These are phyloP conservation scores for Iris pallida DNA, from an alignment of 116 monocot species.

Conservation along the genomic window DNA sequence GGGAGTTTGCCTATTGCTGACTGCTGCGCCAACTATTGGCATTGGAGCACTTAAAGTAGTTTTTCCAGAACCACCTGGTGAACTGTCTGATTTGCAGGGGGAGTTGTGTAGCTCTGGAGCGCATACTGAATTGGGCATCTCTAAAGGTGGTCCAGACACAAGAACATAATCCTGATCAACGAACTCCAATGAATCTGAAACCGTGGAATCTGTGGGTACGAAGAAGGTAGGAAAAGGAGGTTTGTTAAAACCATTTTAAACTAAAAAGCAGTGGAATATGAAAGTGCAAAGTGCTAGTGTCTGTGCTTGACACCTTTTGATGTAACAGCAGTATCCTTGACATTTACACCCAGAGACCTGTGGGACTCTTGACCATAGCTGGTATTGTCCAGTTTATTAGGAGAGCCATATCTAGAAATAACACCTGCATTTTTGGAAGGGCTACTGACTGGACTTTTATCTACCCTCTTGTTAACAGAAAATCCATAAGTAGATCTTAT, in stretches of 20 bases:
- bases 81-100: conserved; percentile 51
- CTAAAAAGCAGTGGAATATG: neutral
- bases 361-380: conserved; percentile 21
- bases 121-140: conserved; percentile 56
- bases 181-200: conserved; percentile 79
- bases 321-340: conserved; percentile 33
- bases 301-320: conserved; percentile 41
- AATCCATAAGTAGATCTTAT: conserved; percentile 53
- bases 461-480: conserved; percentile 28
- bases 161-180: conserved; percentile 90
- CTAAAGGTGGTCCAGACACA: conserved; percentile 66
- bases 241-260: neutral
- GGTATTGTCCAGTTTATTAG: conserved; percentile 17
- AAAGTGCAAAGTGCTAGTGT: conserved; percentile 1
- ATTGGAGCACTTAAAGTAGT: conserved; percentile 68
- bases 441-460: conserved; percentile 28
- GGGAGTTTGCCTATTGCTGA: conserved; percentile 9
- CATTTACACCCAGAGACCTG: conserved; percentile 16
- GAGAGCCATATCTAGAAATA: conserved; percentile 26
- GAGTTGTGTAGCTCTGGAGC: conserved; percentile 33
- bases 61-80: conserved; percentile 29
- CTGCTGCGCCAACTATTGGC: conserved; percentile 47
- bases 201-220: conserved; percentile 27
- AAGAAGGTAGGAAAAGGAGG: conserved; percentile 11
- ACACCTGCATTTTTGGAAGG: conserved; percentile 29